A percentile compares a stretch with the other conserved stretches of the same genome.
Conservation (phyloP, 176 grass and related monocot species). For the Rhynchospora tenuis region DNA sequence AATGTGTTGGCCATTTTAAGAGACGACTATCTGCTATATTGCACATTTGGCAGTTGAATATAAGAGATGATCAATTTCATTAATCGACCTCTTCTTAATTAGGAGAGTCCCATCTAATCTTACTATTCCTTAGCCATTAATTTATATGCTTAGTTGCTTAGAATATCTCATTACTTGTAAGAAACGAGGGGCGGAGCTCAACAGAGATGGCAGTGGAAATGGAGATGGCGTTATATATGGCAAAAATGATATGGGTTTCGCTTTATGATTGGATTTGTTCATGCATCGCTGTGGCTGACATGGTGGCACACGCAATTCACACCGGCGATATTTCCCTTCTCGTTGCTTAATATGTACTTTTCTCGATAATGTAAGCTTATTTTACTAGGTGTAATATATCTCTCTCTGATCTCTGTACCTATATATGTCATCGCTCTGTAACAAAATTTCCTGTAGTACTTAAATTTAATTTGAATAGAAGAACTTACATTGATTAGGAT, state of each 20-base stretch:
- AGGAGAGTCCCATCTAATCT: not conserved
- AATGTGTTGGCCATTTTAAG: not conserved
- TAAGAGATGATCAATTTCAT: not conserved
- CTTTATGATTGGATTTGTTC: slow-evolving; percentile 16
- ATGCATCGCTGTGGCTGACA: not conserved
- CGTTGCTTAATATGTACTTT: not conserved
- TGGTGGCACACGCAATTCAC: not conserved
- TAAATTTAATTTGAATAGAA: not conserved
- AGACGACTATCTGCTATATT: not conserved
- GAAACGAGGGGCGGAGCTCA: not conserved
- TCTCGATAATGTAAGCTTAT: not conserved
- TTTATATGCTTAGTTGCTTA: not conserved
- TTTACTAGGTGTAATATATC: not conserved
- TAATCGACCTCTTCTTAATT: not conserved
- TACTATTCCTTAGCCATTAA: not conserved
- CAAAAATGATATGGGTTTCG: slow-evolving; percentile 1
- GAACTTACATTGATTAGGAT: not conserved
- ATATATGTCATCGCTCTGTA: not conserved
- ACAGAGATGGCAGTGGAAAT: slow-evolving; percentile 2
- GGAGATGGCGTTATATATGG: not conserved
- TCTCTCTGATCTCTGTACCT: not conserved
- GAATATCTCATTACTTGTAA: not conserved
- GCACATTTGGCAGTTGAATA: not conserved
- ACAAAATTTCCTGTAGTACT: not conserved
- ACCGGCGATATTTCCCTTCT: not conserved